These are phyloP conservation scores for Corchorus capsularis DNA, from an alignment of 345 rosid genomes.

Conservation along the genomic window DNA sequence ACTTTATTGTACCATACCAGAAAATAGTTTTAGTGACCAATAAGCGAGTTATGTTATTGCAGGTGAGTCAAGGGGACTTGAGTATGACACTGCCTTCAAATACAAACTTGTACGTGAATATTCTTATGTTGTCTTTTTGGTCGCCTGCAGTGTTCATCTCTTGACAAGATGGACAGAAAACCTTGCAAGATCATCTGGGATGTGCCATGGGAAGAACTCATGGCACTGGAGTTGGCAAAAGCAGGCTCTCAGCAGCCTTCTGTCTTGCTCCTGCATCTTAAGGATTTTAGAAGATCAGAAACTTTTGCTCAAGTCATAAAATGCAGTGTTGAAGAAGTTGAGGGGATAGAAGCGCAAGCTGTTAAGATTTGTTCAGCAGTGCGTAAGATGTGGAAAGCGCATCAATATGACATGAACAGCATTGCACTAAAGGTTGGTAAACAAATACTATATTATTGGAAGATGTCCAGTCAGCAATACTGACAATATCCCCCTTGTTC, in stretches of 20 bases:
- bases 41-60: conserved; percentile 82
- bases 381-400: conserved; percentile 81
- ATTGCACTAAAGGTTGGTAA: conserved; percentile 61
- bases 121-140: neutral
- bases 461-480: conserved; percentile 13
- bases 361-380: conserved; percentile 78
- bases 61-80: conserved; percentile 50
- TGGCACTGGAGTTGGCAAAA: conserved; percentile 97
- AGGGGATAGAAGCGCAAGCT: conserved; percentile 75
- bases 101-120: neutral
- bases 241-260: conserved; percentile 79
- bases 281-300: conserved; percentile 81
- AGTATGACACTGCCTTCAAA: conserved; percentile 1
- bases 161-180: conserved; percentile 82
- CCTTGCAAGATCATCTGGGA: conserved; percentile 98
- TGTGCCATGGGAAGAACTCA: conserved; percentile 90
- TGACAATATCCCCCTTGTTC: conserved; percentile 25
- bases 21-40: conserved; percentile 81
- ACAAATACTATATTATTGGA: conserved; percentile 3
- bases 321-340: conserved; percentile 66
- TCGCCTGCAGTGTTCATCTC: conserved; percentile 59
- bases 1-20: conserved; percentile 74
- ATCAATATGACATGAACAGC: conserved; percentile 64
- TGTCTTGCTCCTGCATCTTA: conserved; percentile 86
- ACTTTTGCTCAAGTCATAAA: conserved; percentile 82